Evolutionary conservation across 1,284 basidiomycete genomes (phyloP).

Genomic region (Apiotrichum montevideense): DNA sequence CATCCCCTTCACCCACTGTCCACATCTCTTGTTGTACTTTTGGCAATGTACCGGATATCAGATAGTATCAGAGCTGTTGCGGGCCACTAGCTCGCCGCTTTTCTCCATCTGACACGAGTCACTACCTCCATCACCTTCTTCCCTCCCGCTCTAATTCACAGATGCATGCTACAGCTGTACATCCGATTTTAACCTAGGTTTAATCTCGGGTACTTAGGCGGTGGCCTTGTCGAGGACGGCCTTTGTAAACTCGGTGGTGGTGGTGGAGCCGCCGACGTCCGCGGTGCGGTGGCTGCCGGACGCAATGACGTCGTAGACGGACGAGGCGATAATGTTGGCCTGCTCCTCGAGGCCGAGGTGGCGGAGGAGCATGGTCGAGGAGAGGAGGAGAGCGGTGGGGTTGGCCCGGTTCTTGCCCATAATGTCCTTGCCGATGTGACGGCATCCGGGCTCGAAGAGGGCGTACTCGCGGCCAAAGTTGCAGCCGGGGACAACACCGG

Average conservation of each 20-base stretch:
- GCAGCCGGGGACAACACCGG: conserved; percentile 95
- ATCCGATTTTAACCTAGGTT: conserved; percentile 8
- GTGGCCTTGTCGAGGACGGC: conserved; percentile 61
- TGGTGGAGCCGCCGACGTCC: conserved; percentile 87
- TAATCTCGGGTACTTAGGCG: conserved; percentile 7
- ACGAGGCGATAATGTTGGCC: conserved; percentile 88
- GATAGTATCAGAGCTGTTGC: no score
- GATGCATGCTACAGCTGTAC: conserved; percentile 11
- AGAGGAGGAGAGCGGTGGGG: conserved; percentile 96
- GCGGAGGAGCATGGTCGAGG: conserved; percentile 96
- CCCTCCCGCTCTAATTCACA: conserved; percentile 2
- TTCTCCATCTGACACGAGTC: no score
- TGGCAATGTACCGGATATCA: no score
- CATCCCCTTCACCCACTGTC: no score
- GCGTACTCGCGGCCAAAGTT: conserved; percentile 98
- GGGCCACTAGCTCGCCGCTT: no score
- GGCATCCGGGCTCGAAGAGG: conserved; percentile 96
- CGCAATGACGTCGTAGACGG: conserved; percentile 90
- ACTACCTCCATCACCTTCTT: no score
- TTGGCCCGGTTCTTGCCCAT: conserved; percentile 98
- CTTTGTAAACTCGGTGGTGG: conserved; percentile 86
- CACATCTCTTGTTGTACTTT: no score
- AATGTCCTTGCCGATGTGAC: conserved; percentile 96
- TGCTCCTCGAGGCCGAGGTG: conserved; percentile 93
- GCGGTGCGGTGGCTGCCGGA: conserved; percentile 84